Evolutionary conservation across 768 basidiomycete genomes (phyloP), one percentile per base, ranked within the genome.

Genomic region (Rhodotorula sphaerocarpa): DNA sequence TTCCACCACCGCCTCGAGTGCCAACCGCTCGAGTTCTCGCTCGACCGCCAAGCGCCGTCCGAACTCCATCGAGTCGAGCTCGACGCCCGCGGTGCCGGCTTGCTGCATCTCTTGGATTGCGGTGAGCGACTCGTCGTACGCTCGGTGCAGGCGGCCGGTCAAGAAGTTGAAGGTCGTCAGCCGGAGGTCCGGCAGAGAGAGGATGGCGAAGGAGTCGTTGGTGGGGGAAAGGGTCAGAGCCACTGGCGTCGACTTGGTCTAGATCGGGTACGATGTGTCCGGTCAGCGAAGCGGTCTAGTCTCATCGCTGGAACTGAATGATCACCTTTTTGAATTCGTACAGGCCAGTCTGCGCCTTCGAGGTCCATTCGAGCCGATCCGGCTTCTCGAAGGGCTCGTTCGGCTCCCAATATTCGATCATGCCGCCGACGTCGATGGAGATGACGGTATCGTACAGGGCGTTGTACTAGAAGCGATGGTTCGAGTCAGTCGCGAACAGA

Each of bases 71-170:
- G 96, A 91, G 57, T 99, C 95, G 23, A 97, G 84, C 70, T 83
- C 86, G 76, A 25, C 67, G 4, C 63, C 70, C 21, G 50, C 51
- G 7, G 95, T 95, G 1, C 91, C 93, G 3, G 91, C 92, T 75
- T 97, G 95, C 74, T 99, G 95, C 91, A 99, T 96, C 75, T 96
- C 92, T 74, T 93, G 89, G 43, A 92, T 87, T 0, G 95, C 92
- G 33, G 82, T 78, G 10, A 97, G 80, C 0, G 88, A 90, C 75
- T 99, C 95, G 66, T 99, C 95, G 74, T 96, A 99, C 74, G 88
- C 89, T 25, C 93, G 84, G 21, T 83, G 84, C 68, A 96, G 78
- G 73, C 92, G 95, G 11, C 90, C 95, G 0, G 82, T 81, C 16
- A 91, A 80, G 79, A 96, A 90, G 31, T 84, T 86, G 78, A 99